Percentiles rank a stretch among this genome's conserved stretches.
These are phyloP conservation scores for Collybia sordida DNA, from an alignment of 768 basidiomycete genomes.

Conservation along the genomic window DNA sequence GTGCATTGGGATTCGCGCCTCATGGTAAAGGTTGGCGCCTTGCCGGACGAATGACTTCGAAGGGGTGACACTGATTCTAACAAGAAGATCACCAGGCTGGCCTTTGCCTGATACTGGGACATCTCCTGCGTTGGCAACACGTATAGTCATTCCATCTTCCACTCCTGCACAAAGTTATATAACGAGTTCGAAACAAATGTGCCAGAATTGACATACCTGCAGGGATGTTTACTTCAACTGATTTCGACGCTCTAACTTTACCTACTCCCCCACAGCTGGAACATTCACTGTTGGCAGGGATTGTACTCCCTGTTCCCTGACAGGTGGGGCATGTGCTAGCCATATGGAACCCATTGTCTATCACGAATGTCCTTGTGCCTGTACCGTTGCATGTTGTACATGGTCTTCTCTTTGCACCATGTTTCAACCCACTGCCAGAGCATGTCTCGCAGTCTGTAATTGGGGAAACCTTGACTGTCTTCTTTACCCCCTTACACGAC, in stretches of 20 bases:
- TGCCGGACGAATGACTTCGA: slow-evolving; percentile 89
- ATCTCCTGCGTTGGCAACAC: slow-evolving; percentile 80
- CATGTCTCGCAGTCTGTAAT: slow-evolving; percentile 85
- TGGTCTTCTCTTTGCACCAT: slow-evolving; percentile 77
- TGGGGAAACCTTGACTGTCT: slow-evolving; percentile 74
- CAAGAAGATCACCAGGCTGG: slow-evolving; percentile 77
- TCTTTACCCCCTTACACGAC: slow-evolving; percentile 86
- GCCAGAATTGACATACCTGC: slow-evolving; percentile 55
- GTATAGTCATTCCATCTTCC: slow-evolving; percentile 92
- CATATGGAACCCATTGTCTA: slow-evolving; percentile 97
- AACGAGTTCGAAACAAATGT: slow-evolving; percentile 4
- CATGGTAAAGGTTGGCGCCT: slow-evolving; percentile 88
- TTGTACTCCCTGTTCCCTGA: slow-evolving; percentile 74
- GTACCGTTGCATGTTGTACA: slow-evolving; percentile 84
- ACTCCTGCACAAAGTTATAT: slow-evolving; percentile 53
- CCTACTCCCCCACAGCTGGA: slow-evolving; percentile 83
- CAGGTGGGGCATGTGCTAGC: slow-evolving; percentile 86
- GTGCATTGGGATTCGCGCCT: slow-evolving; percentile 88
- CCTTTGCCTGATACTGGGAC: slow-evolving; percentile 81
- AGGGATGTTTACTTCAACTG: slow-evolving; percentile 81
- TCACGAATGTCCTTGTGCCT: slow-evolving; percentile 85
- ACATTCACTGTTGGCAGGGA: slow-evolving; percentile 81
- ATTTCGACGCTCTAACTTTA: slow-evolving; percentile 77
- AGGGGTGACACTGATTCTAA: slow-evolving; percentile 80
- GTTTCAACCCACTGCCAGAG: slow-evolving; percentile 82